Percentiles rank a stretch among this genome's conserved stretches.
phyloP scores from a whole-genome alignment of 2,329 filamentous ascomycete species.

The Diaporthe capsici region DNA sequence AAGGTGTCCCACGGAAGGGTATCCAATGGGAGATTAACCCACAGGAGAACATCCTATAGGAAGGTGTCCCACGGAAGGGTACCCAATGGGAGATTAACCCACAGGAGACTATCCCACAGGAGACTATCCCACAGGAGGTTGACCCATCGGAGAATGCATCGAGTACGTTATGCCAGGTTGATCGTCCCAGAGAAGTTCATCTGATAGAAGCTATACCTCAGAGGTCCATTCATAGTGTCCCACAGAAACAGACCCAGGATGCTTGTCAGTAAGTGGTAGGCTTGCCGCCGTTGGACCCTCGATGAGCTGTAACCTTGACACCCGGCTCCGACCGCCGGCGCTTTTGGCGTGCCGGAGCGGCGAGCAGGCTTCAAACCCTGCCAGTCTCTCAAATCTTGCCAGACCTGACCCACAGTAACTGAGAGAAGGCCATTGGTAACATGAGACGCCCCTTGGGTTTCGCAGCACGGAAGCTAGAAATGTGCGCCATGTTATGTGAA shows the following conservation, averaged over 20 bases:
- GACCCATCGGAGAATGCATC: not conserved
- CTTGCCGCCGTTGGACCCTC: not conserved
- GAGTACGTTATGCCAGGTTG: no score
- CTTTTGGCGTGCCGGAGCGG: not conserved
- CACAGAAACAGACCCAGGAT: not conserved
- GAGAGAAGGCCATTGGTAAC: not conserved
- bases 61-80: no score
- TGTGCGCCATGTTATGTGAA: no score
- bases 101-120: not conserved
- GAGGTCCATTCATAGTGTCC: not conserved
- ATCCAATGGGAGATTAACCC: not conserved
- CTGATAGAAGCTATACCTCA: not conserved
- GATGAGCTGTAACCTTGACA: not conserved
- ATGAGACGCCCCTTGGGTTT: no score
- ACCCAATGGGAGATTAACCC: not conserved
- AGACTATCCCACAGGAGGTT: not conserved
- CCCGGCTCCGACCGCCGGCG: constrained; percentile 10
- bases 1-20: no score
- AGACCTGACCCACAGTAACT: not conserved
- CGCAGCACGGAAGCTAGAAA: no score
- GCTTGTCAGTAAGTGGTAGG: not conserved
- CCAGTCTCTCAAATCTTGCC: not conserved
- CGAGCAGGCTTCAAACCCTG: not conserved
- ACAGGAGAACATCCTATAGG: no score
- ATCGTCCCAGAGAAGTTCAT: not conserved